Conservation (phyloP, 805 yeast genomes). For the Teunomyces cretensis region DNA sequence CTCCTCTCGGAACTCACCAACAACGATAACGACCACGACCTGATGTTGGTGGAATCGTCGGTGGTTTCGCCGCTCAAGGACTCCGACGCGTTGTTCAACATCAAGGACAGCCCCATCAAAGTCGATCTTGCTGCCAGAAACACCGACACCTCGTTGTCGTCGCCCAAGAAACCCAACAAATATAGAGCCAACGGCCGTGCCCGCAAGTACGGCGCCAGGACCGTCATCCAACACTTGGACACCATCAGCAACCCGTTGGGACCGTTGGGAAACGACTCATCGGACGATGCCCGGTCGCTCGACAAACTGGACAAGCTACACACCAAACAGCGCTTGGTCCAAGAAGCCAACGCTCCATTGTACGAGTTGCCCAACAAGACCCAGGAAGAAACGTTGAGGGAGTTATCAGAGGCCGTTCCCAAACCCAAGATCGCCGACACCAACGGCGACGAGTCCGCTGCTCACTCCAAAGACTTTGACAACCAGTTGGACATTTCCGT, state of each 20-base stretch:
- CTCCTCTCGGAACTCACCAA: slow-evolving; percentile 46
- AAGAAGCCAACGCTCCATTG: slow-evolving; percentile 55
- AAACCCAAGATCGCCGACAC: background rate
- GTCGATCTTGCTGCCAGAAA: slow-evolving; percentile 7
- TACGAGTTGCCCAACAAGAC: slow-evolving; percentile 39
- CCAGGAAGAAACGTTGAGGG: slow-evolving; percentile 10
- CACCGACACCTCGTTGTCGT: background rate
- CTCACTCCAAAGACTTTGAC: background rate
- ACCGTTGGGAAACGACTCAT: slow-evolving; percentile 24
- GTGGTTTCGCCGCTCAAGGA: slow-evolving; percentile 15
- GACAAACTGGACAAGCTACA: slow-evolving; percentile 21
- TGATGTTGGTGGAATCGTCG: slow-evolving; percentile 1
- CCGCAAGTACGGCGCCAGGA: slow-evolving; percentile 27
- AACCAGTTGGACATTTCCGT: slow-evolving; percentile 63
- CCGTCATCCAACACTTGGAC: slow-evolving; percentile 29
- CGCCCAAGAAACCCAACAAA: slow-evolving; percentile 22
- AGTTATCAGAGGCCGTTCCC: background rate
- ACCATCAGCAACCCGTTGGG: slow-evolving; percentile 22
- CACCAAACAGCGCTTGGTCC: slow-evolving; percentile 31
- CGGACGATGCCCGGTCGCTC: slow-evolving; percentile 7
- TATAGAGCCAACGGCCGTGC: slow-evolving; percentile 30
- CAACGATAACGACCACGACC: slow-evolving; percentile 17
- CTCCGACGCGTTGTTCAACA: slow-evolving; percentile 33
- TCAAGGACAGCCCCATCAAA: slow-evolving; percentile 30
- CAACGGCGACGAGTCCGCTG: background rate